Base-by-base conservation (phyloP, 768 basidiomycete species). In the Hygrophoropsis aurantiaca region DNA sequence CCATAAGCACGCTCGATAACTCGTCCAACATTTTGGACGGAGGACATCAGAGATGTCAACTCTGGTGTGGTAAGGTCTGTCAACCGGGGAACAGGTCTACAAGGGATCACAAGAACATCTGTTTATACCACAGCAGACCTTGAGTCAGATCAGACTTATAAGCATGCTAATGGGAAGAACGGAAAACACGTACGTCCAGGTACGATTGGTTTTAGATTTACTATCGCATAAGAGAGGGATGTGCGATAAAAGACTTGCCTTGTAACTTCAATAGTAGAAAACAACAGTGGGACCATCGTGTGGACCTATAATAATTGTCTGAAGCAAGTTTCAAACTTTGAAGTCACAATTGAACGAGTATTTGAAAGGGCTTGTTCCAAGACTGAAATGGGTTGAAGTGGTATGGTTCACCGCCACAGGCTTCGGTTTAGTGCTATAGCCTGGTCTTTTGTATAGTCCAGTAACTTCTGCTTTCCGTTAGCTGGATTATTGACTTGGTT, bases 161-260 rank as follows among this genome's bases (percentile, higher is more conserved):
- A n/a, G n/a, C n/a, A n/a, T n/a, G n/a, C n/a, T n/a, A 7, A 10
- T 30, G 7, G 27, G 11, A 25, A 1, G 19, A 8, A n/a, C 5
- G 11, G 27, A 19, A 30, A 20, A 10, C 33, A 79, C 90, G 70
- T 66, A 98, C 95, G 94, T 40, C 94, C 94, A 33, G 93, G 92
- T 8, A 94, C 82, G 54, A 97, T 84, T 1, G 94, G 95, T 58
- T 93, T 97, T 51, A 97, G 80, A 63, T 98, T 98, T 38, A 97
- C 94, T 52, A 97, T 86, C 2, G 90, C 95, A 65, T 79, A 88
- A 0, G 87, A 81, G 11, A 87, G 74, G 1, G 80, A 55, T 3
- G 81, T 77, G 20, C 81, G 77, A 58, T 87, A 85, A 66, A 94
- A 91, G 0, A 74, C 80, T 60, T 91, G 89, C 34, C 76, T 74